Evolutionary conservation across 208 protist genomes (phyloP).

Genomic region (Endotrypanum monterogeii): DNA sequence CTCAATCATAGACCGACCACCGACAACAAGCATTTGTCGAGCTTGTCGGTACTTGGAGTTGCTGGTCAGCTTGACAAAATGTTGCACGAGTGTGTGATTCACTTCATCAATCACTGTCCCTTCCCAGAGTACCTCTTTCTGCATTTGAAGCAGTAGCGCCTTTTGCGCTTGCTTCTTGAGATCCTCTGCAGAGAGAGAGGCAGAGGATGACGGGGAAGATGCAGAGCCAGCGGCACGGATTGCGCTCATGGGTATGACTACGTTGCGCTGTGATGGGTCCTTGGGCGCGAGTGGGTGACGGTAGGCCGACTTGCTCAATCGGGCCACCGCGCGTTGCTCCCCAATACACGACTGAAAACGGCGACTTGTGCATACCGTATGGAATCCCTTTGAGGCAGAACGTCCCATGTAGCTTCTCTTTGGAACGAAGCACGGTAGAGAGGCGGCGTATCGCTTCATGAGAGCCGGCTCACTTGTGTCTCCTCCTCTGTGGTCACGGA

Average conservation of each 20-base stretch:
- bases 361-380: background rate
- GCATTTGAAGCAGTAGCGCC: conserved; percentile 69
- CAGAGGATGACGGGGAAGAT: background rate
- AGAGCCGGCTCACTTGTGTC: too few relatives aligned
- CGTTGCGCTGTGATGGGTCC: conserved; percentile 76
- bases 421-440: background rate
- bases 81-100: conserved; percentile 74
- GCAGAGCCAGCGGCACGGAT: conserved; percentile 16
- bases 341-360: conserved; percentile 56
- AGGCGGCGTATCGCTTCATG: conserved; percentile 3
- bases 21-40: conserved; percentile 71
- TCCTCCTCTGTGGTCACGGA: too few relatives aligned
- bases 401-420: background rate
- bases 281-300: conserved; percentile 73
- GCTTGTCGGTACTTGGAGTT: conserved; percentile 85
- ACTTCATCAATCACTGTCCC: conserved; percentile 77
- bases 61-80: conserved; percentile 69
- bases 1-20: conserved; percentile 78
- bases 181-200: conserved; percentile 48
- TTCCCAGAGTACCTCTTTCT: conserved; percentile 88
- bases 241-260: conserved; percentile 56
- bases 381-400: background rate
- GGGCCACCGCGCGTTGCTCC: conserved; percentile 50
- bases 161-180: conserved; percentile 72
- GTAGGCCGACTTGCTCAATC: conserved; percentile 53